Conservation (phyloP, 2,329 filamentous ascomycete genomes). For the Ophiocordyceps camponoti-floridani region DNA sequence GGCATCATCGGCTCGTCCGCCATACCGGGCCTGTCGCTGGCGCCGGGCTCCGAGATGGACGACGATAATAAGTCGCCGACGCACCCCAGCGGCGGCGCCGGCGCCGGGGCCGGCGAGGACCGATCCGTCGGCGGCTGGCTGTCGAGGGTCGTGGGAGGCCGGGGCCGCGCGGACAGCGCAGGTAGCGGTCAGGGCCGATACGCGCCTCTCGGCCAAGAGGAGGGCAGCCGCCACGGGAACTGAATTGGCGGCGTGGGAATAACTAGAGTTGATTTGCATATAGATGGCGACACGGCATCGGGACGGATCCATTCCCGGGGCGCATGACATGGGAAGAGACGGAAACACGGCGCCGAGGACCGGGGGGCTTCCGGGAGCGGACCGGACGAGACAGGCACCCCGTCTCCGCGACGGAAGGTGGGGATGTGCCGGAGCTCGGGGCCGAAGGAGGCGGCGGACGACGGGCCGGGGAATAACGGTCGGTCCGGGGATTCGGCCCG, state of each 20-base stretch:
- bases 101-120: conserved; percentile 12
- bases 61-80: conserved; percentile 25
- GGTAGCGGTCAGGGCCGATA: conserved; percentile 23
- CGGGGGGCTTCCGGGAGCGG: too few relatives aligned
- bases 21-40: conserved; percentile 68
- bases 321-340: too few relatives aligned
- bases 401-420: too few relatives aligned
- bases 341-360: too few relatives aligned
- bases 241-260: not conserved
- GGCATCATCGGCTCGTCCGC: conserved; percentile 41
- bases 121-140: conserved; percentile 32
- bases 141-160: conserved; percentile 18
- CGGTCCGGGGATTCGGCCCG: too few relatives aligned
- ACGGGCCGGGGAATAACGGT: too few relatives aligned
- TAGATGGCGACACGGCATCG: conserved; percentile 10
- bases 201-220: conserved; percentile 21
- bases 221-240: conserved; percentile 11
- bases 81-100: conserved; percentile 5
- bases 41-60: conserved; percentile 47
- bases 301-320: too few relatives aligned
- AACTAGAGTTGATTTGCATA: conserved; percentile 14
- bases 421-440: too few relatives aligned
- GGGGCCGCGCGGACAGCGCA: conserved; percentile 18
- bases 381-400: too few relatives aligned
- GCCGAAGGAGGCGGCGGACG: too few relatives aligned